These are phyloP conservation scores for Diplodia corticola DNA, from an alignment of 2,329 filamentous ascomycete species.

Conservation along the genomic window DNA sequence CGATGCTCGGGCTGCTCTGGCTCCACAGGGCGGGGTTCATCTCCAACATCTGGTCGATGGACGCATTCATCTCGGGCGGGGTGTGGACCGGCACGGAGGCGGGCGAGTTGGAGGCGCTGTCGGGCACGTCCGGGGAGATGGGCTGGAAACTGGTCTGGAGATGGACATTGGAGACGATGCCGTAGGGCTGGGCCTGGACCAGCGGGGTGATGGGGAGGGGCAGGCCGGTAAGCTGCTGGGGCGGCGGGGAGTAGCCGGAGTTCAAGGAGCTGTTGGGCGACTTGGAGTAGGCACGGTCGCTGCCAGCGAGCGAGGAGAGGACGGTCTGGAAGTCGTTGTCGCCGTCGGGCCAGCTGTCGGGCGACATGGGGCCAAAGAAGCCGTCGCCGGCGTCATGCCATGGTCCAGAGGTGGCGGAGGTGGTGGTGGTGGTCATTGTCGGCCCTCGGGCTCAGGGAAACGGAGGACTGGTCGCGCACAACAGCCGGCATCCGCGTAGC, in stretches of 20 bases:
- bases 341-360: conserved; percentile 13
- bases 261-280: conserved; percentile 20
- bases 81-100: conserved; percentile 21
- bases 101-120: conserved; percentile 22
- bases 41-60: conserved; percentile 19
- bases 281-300: conserved; percentile 22
- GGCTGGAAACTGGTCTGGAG: conserved; percentile 5
- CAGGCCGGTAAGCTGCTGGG: conserved; percentile 10
- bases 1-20: conserved; percentile 18
- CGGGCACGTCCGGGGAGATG: conserved; percentile 1
- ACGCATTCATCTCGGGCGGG: conserved; percentile 22
- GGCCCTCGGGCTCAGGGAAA: background rate
- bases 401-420: background rate
- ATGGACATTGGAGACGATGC: background rate
- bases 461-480: background rate
- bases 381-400: conserved; percentile 18
- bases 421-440: conserved; percentile 14
- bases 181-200: background rate
- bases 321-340: conserved; percentile 11
- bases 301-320: conserved; percentile 14
- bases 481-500: background rate
- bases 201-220: conserved; percentile 17
- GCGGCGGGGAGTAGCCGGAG: conserved; percentile 18
- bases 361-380: conserved; percentile 22
- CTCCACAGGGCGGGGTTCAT: conserved; percentile 17